Evolutionary conservation across 306 rosid genomes (phyloP).

Genomic region (Sphenostylis stenocarpa): DNA sequence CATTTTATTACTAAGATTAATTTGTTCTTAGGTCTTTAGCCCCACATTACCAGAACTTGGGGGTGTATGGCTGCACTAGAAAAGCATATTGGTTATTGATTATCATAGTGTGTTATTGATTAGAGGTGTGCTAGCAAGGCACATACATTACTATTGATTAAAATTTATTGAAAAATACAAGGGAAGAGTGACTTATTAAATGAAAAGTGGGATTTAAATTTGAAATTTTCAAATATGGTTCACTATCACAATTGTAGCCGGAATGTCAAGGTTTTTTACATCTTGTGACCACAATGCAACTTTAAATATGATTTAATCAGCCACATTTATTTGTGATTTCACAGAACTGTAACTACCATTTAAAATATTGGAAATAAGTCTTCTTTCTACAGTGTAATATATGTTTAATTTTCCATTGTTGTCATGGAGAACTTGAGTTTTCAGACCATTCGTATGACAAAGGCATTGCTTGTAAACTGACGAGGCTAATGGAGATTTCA

Average conservation of each 20-base stretch:
- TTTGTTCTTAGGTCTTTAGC: neutral
- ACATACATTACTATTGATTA: no score
- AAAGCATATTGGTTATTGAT: conserved; percentile 9
- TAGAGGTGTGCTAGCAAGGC: no score
- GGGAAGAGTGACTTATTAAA: no score
- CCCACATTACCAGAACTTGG: neutral
- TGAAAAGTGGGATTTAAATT: no score
- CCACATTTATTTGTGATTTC: no score
- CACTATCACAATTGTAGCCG: no score
- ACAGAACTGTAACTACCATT: no score
- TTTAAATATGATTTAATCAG: no score
- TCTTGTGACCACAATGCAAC: no score
- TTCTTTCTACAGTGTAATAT: neutral
- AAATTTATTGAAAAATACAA: no score
- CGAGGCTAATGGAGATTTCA: neutral
- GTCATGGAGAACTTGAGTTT: neutral
- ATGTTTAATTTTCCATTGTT: neutral
- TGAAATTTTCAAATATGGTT: no score
- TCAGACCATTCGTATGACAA: neutral
- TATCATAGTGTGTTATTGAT: neutral
- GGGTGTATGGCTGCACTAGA: neutral
- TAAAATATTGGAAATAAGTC: neutral
- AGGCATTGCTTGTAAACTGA: conserved; percentile 3
- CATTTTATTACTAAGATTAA: neutral
- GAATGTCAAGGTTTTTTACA: no score